These are phyloP conservation scores for Stemphylium lycopersici DNA, from an alignment of 2,329 filamentous ascomycete genomes.

Conservation along the genomic window DNA sequence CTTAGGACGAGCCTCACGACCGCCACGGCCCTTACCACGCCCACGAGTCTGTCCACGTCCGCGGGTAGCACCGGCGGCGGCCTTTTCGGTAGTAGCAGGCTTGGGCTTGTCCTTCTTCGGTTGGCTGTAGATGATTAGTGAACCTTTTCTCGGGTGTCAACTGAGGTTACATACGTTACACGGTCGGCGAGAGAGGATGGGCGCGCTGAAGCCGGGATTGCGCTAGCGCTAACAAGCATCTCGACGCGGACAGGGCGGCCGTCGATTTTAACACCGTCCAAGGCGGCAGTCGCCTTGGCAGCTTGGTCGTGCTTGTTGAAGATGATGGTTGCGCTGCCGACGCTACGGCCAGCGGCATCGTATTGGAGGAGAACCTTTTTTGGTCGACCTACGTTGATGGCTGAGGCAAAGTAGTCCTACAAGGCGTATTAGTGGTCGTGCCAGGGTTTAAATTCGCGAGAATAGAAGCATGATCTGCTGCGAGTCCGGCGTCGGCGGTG, in stretches of 20 bases:
- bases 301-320: conserved; percentile 84
- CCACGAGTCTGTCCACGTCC: conserved; percentile 51
- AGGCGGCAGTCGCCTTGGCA: conserved; percentile 78
- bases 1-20: conserved; percentile 62
- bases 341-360: conserved; percentile 88
- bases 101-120: conserved; percentile 67
- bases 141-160: neutral
- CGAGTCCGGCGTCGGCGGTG: conserved; percentile 30
- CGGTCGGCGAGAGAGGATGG: conserved; percentile 79
- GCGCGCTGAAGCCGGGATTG: conserved; percentile 71
- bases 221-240: conserved; percentile 80
- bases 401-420: conserved; percentile 95
- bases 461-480: conserved; percentile 31
- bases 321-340: conserved; percentile 87
- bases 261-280: conserved; percentile 92
- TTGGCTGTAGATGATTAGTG: conserved; percentile 56
- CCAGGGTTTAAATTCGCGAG: conserved; percentile 41
- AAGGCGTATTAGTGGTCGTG: conserved; percentile 68
- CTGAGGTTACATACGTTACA: conserved; percentile 66
- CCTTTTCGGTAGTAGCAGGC: conserved; percentile 77
- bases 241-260: conserved; percentile 93
- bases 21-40: conserved; percentile 55
- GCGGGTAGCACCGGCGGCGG: conserved; percentile 55
- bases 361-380: conserved; percentile 92
- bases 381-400: conserved; percentile 86